Evolutionary conservation across 768 basidiomycete genomes (phyloP).

Genomic region (Lactarius akahatsu): DNA sequence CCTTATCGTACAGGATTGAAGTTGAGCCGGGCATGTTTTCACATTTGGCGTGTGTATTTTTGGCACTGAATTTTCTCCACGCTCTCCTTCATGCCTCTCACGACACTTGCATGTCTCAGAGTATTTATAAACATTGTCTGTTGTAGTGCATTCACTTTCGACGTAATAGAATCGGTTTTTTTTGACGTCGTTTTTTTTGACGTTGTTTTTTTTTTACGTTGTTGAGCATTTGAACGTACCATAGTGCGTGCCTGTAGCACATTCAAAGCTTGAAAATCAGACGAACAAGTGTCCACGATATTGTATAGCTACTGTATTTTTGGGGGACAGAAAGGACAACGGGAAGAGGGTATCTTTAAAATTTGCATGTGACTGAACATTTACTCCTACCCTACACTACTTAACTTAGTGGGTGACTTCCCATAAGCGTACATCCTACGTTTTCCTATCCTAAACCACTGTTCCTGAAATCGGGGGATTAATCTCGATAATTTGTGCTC

Average conservation of each 20-base stretch:
- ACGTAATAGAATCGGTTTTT: slow-evolving; percentile 11
- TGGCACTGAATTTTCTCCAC: not conserved
- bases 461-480: too few relatives aligned
- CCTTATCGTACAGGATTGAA: not conserved
- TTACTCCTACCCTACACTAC: too few relatives aligned
- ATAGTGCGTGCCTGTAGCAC: not conserved
- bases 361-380: too few relatives aligned
- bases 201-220: not conserved
- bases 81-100: slow-evolving; percentile 11
- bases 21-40: not conserved
- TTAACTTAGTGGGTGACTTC: too few relatives aligned
- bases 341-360: too few relatives aligned
- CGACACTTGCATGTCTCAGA: slow-evolving; percentile 1
- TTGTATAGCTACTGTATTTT: too few relatives aligned
- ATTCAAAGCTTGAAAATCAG: not conserved
- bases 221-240: not conserved
- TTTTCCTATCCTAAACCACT: too few relatives aligned
- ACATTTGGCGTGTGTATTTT: not conserved
- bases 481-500: too few relatives aligned
- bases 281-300: too few relatives aligned
- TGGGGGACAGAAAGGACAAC: too few relatives aligned
- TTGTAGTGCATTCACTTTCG: slow-evolving; percentile 7
- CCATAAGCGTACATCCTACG: too few relatives aligned
- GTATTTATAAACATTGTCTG: slow-evolving; percentile 21
- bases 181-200: not conserved